These are phyloP conservation scores for Apodospora peruviana DNA, from an alignment of 495 filamentous ascomycete species.

Conservation along the genomic window DNA sequence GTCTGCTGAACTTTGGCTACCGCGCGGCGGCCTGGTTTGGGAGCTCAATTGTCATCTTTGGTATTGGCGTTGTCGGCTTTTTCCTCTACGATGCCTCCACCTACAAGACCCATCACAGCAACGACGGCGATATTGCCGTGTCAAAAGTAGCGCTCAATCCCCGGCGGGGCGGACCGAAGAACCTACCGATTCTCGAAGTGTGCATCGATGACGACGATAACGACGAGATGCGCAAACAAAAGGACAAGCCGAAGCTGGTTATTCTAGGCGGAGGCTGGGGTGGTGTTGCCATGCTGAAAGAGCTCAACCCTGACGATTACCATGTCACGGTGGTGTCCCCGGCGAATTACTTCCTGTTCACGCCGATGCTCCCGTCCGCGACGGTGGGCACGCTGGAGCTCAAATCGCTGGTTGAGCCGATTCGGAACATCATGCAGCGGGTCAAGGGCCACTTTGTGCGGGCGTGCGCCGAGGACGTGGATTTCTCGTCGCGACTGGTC, in stretches of 20 bases:
- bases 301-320: conserved; percentile 81
- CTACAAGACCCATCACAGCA: conserved; percentile 60
- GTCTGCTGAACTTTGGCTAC: conserved; percentile 44
- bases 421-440: conserved; percentile 71
- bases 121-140: conserved; percentile 67
- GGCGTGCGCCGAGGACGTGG: conserved; percentile 77
- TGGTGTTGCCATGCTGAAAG: conserved; percentile 85
- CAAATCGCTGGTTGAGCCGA: conserved; percentile 85
- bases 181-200: conserved; percentile 83
- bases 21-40: conserved; percentile 46
- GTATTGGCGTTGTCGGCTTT: conserved; percentile 62
- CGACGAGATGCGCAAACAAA: conserved; percentile 58
- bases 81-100: conserved; percentile 94
- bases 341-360: conserved; percentile 95
- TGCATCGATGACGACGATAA: conserved; percentile 83
- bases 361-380: conserved; percentile 93
- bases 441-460: conserved; percentile 87
- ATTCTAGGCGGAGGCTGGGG: conserved; percentile 95
- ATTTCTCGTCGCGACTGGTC: conserved; percentile 85
- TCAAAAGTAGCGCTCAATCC: conserved; percentile 78
- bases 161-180: conserved; percentile 85
- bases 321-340: conserved; percentile 93
- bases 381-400: conserved; percentile 94
- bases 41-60: conserved; percentile 39
- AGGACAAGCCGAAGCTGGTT: conserved; percentile 85